phyloP scores from a whole-genome alignment of 2,329 filamentous ascomycete species.

The Monosporascus ibericus region DNA sequence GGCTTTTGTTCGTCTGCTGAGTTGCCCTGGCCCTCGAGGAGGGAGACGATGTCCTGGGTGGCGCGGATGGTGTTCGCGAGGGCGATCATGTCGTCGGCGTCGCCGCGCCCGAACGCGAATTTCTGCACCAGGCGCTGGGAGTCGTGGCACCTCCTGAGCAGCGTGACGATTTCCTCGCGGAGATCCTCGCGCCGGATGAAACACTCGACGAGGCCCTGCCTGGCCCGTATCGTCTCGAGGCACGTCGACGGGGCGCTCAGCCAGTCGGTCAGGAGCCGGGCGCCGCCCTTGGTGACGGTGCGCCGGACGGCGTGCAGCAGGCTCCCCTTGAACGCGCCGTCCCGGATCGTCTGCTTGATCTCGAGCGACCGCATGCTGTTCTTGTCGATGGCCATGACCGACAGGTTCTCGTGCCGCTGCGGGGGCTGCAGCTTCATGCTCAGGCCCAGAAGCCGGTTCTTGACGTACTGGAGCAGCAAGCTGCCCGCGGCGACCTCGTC shows the following conservation, averaged over 20 bases:
- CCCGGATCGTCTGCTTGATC: constrained; percentile 78
- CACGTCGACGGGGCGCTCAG: constrained; percentile 91
- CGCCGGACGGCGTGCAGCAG: constrained; percentile 82
- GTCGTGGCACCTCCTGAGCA: constrained; percentile 74
- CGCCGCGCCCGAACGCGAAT: constrained; percentile 86
- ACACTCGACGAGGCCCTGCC: constrained; percentile 74
- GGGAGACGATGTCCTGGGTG: constrained; percentile 57
- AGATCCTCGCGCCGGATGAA: constrained; percentile 64
- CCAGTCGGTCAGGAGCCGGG: constrained; percentile 76
- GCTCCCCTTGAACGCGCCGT: constrained; percentile 74
- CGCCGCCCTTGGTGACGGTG: constrained; percentile 88
- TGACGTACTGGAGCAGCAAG: constrained; percentile 78
- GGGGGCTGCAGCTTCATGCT: constrained; percentile 82
- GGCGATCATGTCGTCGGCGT: constrained; percentile 81
- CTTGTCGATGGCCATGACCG: constrained; percentile 86
- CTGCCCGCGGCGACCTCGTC: constrained; percentile 73
- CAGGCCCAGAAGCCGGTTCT: constrained; percentile 68
- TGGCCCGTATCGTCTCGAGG: constrained; percentile 66
- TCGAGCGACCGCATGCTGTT: constrained; percentile 87
- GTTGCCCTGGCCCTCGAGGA: constrained; percentile 19
- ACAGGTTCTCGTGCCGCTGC: constrained; percentile 62
- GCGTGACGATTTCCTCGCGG: constrained; percentile 59
- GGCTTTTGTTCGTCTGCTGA: neutral
- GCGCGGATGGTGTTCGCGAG: constrained; percentile 75
- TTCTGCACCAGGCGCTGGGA: constrained; percentile 88